These are phyloP conservation scores for Coemansia sp. DNA, from an alignment of 192 early-diverging fungal species.

Conservation along the genomic window DNA sequence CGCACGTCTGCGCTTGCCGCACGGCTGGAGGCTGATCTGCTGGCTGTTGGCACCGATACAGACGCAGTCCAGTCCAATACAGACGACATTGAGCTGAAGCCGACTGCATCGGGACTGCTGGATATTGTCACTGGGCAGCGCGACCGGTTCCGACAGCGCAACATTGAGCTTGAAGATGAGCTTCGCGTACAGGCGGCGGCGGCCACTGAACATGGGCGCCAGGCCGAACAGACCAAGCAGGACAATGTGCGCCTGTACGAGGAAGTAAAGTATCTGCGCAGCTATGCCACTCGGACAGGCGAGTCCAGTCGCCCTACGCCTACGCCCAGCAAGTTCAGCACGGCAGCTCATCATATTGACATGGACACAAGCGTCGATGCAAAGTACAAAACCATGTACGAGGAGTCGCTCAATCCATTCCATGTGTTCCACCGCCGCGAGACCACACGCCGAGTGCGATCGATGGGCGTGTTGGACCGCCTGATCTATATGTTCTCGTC, in stretches of 20 bases:
- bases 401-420: slow-evolving; percentile 89
- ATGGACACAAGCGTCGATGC: slow-evolving; percentile 52
- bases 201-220: slow-evolving; percentile 61
- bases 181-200: slow-evolving; percentile 50
- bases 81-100: slow-evolving; percentile 12
- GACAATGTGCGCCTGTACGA: slow-evolving; percentile 93
- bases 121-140: slow-evolving; percentile 87
- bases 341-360: slow-evolving; percentile 10
- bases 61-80: background rate
- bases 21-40: slow-evolving; percentile 34
- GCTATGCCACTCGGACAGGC: slow-evolving; percentile 52
- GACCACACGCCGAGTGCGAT: slow-evolving; percentile 63
- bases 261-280: slow-evolving; percentile 83
- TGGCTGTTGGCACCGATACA: slow-evolving; percentile 9
- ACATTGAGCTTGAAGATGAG: slow-evolving; percentile 80
- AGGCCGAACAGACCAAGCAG: slow-evolving; percentile 66
- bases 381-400: slow-evolving; percentile 80
- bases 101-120: slow-evolving; percentile 47
- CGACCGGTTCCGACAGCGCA: slow-evolving; percentile 85
- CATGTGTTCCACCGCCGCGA: slow-evolving; percentile 78
- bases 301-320: slow-evolving; percentile 16
- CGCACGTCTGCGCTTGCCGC: slow-evolving; percentile 59
- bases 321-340: slow-evolving; percentile 40
- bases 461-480: slow-evolving; percentile 77
- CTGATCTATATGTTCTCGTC: slow-evolving; percentile 52